These are phyloP conservation scores for Glonium stellatum DNA, from an alignment of 495 filamentous ascomycete genomes.

Conservation along the genomic window DNA sequence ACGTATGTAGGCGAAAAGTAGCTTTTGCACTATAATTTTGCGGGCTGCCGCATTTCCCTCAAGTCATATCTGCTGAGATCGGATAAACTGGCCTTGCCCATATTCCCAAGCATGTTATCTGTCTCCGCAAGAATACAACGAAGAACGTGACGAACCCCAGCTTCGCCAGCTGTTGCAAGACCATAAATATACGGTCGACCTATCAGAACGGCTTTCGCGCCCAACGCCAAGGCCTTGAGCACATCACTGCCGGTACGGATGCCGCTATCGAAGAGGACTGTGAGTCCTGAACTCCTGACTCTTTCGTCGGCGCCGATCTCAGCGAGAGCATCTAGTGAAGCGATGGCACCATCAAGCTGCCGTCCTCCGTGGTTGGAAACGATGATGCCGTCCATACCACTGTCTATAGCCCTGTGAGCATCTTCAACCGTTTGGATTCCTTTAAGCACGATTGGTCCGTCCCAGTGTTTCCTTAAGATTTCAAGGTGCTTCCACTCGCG, in stretches of 20 bases:
- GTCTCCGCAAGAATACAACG: constrained; percentile 45
- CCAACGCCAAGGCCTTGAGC: constrained; percentile 34
- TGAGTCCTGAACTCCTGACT: constrained; percentile 24
- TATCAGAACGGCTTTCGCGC: constrained; percentile 30
- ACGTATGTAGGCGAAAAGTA: background rate
- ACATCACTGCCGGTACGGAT: constrained; percentile 32
- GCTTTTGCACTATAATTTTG: constrained; percentile 15
- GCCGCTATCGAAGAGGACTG: constrained; percentile 33
- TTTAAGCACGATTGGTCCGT: constrained; percentile 37
- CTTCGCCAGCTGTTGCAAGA: constrained; percentile 41
- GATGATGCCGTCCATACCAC: constrained; percentile 48
- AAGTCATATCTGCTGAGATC: constrained; percentile 25
- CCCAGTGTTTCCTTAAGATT: constrained; percentile 32
- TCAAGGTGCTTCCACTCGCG: constrained; percentile 31
- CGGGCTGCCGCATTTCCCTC: constrained; percentile 20
- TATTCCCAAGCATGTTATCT: constrained; percentile 26
- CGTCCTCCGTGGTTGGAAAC: constrained; percentile 48
- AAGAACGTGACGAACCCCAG: constrained; percentile 53
- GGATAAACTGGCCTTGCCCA: constrained; percentile 22
- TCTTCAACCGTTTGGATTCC: constrained; percentile 41
- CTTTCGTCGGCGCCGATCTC: constrained; percentile 31
- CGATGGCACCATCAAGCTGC: constrained; percentile 32
- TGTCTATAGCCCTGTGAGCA: constrained; percentile 42
- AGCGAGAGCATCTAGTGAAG: constrained; percentile 31
- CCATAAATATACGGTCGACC: constrained; percentile 35